Base-by-base conservation (phyloP, 2,329 filamentous ascomycete genomes). In the Colletotrichum nymphaeae region DNA sequence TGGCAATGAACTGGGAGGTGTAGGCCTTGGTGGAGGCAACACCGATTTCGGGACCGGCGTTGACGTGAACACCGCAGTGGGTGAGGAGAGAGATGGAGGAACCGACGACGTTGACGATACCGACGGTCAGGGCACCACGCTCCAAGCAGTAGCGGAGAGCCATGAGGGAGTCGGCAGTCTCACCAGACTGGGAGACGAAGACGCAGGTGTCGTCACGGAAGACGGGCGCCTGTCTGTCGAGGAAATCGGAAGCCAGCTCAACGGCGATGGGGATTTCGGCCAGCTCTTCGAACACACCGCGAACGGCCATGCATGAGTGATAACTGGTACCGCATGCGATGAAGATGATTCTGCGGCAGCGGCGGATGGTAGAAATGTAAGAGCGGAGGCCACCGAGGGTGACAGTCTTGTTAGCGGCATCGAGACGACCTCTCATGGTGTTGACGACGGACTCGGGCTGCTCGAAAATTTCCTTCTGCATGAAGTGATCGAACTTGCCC, bases 401-500 rank as follows among this genome's bases (percentile, higher is more conserved):
- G 79, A 99, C 95, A 72, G 92, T 94, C 90, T 97, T 97, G 89
- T 98, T 97, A 79, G 92, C 93, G 74, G 93, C 89, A 84, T 99
- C 97, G 79, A 99, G 89, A 87, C 97, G 97, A 86, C 97, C 97
- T 92, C 97, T 95, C 97, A 99, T 99, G 78, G 97, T 98, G 91
- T 99, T 99, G 88, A 99, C 93, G 75, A 99, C 95, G 16, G 97
- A 99, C 87, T 99, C 97, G 81, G 97, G 97, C 89, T 99, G 97
- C 90, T 99, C 97, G 84, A 99, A 99, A 81, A 99, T 99, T 85
- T 99, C 97, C 92, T 99, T 99, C 85, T 99, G 97, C 97, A 99
- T 99, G 90, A 98, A 99, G 88, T 99, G 97, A 85, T 99, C 97
- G 86, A 98, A 99, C 84, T 97, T 97, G 85, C 97, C 97, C 93